Percentiles rank a stretch among this genome's conserved stretches.
These are phyloP conservation scores for Cyamopsis tetragonoloba DNA, from an alignment of 306 rosid species.

Conservation along the genomic window DNA sequence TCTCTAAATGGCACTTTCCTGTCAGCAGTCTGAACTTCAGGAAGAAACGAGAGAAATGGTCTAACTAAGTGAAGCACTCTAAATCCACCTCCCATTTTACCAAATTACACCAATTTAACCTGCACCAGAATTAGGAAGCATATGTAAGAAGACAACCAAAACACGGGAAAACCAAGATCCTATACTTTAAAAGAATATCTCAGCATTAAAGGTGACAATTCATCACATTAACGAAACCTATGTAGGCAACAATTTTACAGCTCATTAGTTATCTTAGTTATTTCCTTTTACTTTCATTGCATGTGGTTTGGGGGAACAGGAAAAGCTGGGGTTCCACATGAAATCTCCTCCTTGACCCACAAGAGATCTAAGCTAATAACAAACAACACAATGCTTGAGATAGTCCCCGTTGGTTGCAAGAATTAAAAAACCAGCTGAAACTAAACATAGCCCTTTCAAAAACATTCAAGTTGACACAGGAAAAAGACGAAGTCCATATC, in stretches of 20 bases:
- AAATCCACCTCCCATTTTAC: slow-evolving; percentile 91
- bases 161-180: neutral
- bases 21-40: slow-evolving; percentile 92
- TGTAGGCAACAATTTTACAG: neutral
- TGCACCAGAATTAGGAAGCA: slow-evolving; percentile 27
- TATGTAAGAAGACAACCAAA: neutral
- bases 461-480: neutral
- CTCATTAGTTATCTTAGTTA: neutral
- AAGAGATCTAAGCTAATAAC: neutral
- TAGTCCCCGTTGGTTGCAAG: neutral
- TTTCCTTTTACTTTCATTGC: neutral
- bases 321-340: neutral
- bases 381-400: neutral
- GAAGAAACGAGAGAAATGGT: slow-evolving; percentile 84
- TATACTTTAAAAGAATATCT: neutral
- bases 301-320: neutral
- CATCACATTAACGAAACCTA: neutral
- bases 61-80: slow-evolving; percentile 93
- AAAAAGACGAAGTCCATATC: neutral
- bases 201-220: neutral
- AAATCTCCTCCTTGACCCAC: neutral
- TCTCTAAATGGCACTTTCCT: slow-evolving; percentile 85
- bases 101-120: slow-evolving; percentile 37
- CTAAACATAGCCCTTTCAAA: neutral
- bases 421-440: neutral